These are phyloP conservation scores for Solanum arcanum DNA, from an alignment of 257 asterid species.

Conservation along the genomic window DNA sequence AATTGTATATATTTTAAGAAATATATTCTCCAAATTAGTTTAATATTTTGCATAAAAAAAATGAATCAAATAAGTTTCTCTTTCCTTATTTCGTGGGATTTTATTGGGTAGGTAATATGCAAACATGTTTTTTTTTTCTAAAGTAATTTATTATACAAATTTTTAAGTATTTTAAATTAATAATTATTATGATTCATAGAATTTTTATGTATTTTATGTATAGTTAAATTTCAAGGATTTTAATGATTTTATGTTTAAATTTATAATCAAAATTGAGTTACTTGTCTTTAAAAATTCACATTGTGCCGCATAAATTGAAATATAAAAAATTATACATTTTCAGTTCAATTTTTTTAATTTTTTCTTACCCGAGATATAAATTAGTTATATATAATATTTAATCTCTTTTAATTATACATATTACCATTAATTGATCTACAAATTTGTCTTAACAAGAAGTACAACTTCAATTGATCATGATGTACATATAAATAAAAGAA, in stretches of 20 bases:
- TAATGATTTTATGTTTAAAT: too few species aligned
- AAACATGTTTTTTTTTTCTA: neutral
- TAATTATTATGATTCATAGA: too few species aligned
- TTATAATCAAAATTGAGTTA: rapidly evolving
- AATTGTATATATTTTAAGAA: neutral
- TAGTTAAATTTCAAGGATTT: neutral
- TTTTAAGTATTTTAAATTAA: too few species aligned
- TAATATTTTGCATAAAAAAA: neutral
- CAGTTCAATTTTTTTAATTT: too few species aligned
- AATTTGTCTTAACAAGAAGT: neutral
- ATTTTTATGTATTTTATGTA: too few species aligned
- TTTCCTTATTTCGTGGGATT: neutral
- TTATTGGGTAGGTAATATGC: too few species aligned
- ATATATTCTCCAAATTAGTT: neutral
- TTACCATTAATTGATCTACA: neutral
- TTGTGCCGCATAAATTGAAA: neutral
- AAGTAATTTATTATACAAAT: too few species aligned
- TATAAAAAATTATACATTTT: too few species aligned
- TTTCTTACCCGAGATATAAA: too few species aligned
- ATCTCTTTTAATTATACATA: neutral
- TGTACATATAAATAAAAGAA: neutral
- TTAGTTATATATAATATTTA: too few species aligned
- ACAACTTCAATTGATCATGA: neutral
- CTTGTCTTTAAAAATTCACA: too few species aligned
- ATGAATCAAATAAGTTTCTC: neutral